Conservation (phyloP, 352 stramenopile species). For the Phytophthora fragariaefolia region DNA sequence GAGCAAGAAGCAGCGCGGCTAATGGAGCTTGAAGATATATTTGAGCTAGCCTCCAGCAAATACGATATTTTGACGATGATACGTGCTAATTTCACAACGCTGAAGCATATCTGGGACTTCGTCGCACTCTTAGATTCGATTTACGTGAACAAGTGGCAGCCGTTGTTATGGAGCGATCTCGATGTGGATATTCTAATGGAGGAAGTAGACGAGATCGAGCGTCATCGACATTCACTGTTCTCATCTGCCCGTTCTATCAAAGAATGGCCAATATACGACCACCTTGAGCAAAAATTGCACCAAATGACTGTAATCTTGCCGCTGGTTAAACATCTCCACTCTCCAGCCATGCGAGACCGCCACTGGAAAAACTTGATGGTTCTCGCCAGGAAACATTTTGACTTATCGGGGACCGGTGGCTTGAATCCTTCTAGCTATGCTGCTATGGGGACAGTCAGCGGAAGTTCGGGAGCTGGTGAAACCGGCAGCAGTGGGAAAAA, state of each 20-base stretch:
- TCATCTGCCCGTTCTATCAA: conserved; percentile 71
- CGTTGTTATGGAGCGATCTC: conserved; percentile 88
- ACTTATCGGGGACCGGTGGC: conserved; percentile 43
- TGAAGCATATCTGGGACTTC: conserved; percentile 95
- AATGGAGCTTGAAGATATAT: conserved; percentile 95
- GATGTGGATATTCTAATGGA: conserved; percentile 90
- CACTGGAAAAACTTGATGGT: conserved; percentile 91
- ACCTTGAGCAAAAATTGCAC: conserved; percentile 90
- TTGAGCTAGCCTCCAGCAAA: conserved; percentile 90
- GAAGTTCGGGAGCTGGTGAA: conserved; percentile 9
- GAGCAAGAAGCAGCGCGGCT: conserved; percentile 86
- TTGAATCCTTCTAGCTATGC: conserved; percentile 24
- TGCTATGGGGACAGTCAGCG: conserved; percentile 12
- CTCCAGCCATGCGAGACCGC: conserved; percentile 84
- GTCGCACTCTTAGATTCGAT: conserved; percentile 86
- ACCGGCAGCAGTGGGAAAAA: conserved; percentile 23
- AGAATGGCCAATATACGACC: conserved; percentile 94
- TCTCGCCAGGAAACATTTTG: conserved; percentile 90
- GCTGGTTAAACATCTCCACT: conserved; percentile 90
- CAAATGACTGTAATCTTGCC: conserved; percentile 94
- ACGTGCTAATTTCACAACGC: conserved; percentile 86
- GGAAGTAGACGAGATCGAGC: conserved; percentile 87
- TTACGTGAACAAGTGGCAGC: conserved; percentile 85
- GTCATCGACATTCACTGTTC: conserved; percentile 62
- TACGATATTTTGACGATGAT: conserved; percentile 84